Evolutionary conservation across 2,329 filamentous ascomycete species (phyloP), one percentile per base, ranked within the genome.

Genomic region (Chaetomium sp.): DNA sequence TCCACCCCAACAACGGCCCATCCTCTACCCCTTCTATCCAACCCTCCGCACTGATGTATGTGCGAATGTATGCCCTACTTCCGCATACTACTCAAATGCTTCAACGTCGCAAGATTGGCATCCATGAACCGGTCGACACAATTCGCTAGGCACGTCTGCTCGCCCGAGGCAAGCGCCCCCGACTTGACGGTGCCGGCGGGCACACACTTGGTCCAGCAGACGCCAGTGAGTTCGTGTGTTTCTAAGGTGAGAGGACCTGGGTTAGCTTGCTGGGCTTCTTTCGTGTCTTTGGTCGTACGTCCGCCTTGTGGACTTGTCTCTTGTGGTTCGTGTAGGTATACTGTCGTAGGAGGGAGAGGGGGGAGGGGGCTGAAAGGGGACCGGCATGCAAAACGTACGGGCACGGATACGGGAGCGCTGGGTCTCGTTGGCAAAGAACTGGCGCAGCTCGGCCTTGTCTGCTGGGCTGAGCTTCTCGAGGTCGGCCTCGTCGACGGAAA

Each of bases 151-250:
- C 94, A 99, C 7, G 78, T 74, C 75, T 94, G 86, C 76, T 99
- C 94, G 59, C 73, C 76, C 66, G 79, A 81, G 63, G 95, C 89
- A 63, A 99, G 77, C 66, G 84, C 82, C 34, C 84, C 81, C 59
- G 79, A 81, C 64, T 85, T 85, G 70, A 96, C 86, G 56, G 78
- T 87, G 53, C 84, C 78, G 7, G 88, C 6, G 10, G 53, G 87
- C 59, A 96, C 79, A 78, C 94, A 99, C 76, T 96, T 97, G 69
- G 86, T 90, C 85, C 91, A 99, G 81, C 94, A 99, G 58, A 88
- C 82, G 66, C 94, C 87, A 44, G 78, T 82, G 52, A 84, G 67
- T 60, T 68, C 72, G 67, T 82, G 79, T 10, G 79, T 78, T 68
- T 77, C 79, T 83, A 54, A 1, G 12, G 44, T 12, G n/a, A 12